phyloP scores from a whole-genome alignment of 1,284 basidiomycete genomes.

The Apiotrichum sp. region DNA sequence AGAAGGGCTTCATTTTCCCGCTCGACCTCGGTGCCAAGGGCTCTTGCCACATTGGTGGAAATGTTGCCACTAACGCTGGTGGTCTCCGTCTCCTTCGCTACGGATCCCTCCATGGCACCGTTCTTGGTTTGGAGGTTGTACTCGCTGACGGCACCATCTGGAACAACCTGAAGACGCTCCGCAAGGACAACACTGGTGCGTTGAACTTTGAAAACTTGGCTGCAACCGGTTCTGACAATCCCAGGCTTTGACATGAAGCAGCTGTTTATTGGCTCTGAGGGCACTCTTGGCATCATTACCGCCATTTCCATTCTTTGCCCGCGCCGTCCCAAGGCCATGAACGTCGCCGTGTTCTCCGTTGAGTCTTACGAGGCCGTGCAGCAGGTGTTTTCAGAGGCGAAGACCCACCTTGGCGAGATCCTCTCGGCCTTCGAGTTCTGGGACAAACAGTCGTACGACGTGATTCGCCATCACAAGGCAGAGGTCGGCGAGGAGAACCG shows the following conservation, averaged over 20 bases:
- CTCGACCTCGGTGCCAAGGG: slow-evolving; percentile 98
- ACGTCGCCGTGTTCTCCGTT: slow-evolving; percentile 55
- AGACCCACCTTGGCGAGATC: slow-evolving; percentile 81
- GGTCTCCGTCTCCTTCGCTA: slow-evolving; percentile 90
- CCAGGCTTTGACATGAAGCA: slow-evolving; percentile 97
- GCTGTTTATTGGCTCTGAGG: slow-evolving; percentile 96
- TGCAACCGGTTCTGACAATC: background rate
- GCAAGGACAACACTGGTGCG: slow-evolving; percentile 96
- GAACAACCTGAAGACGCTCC: slow-evolving; percentile 67
- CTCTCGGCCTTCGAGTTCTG: slow-evolving; percentile 97
- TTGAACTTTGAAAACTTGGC: background rate
- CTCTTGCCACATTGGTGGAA: slow-evolving; percentile 98
- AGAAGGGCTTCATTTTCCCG: slow-evolving; percentile 92
- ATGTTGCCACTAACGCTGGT: slow-evolving; percentile 95
- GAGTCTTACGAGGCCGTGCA: slow-evolving; percentile 55
- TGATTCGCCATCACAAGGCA: slow-evolving; percentile 54
- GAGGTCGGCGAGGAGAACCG: slow-evolving; percentile 39
- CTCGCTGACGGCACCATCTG: slow-evolving; percentile 94
- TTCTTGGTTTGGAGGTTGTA: slow-evolving; percentile 95
- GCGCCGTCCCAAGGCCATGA: slow-evolving; percentile 64
- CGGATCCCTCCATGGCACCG: slow-evolving; percentile 89
- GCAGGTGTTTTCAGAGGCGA: slow-evolving; percentile 52
- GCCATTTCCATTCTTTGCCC: slow-evolving; percentile 94
- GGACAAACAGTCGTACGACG: slow-evolving; percentile 73
- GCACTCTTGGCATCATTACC: slow-evolving; percentile 91